Evolutionary conservation across 805 yeast species (phyloP), one percentile per base, ranked within the genome.

Genomic region (Kregervanrija pseudodelftensis): DNA sequence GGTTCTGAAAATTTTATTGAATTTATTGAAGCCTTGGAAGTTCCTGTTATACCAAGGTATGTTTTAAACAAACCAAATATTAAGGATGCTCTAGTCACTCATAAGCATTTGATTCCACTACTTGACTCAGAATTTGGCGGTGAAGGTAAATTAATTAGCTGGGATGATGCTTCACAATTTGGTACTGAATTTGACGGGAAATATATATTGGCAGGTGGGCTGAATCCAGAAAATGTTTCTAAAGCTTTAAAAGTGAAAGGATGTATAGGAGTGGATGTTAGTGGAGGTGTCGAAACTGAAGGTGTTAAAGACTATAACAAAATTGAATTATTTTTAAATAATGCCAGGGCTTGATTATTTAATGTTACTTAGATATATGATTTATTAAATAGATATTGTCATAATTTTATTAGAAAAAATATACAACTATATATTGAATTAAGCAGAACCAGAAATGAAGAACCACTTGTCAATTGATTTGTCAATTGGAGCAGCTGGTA

Each of bases 391-490:
- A 33, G 17, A 22, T 22, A 15, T 37, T 37, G 30, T 10, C 39
- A 14, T 31, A 10, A 42, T 30, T 11, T 16, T 16, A 30, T 30
- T 11, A 30, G 28, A 22, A 9, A 13, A 10, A 36, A 37, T 3
- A 15, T 30, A 30, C 30, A n/a, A 16, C 28, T 22, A 22, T 22
- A 22, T 22, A 22, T 22, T 5, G 8, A 47, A 16, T 57, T 53
- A 71, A 59, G 73, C 72, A 53, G 79, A 72, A 71, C 91, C 93
- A 49, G 91, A 87, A 64, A 91, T 91, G 81, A 80, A 91, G 79
- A 93, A 91, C 99, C 99, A 91, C 74, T 91, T 91, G 79, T 91
- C 98, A 65, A 91, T 73, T 45, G 96, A 87, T 71, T 85, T 80
- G 76, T 91, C 99, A 67, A 93, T 87, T 69, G 96, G 95, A 52